A percentile compares a stretch with the other conserved stretches of the same genome.
These are phyloP conservation scores for Pseudogymnoascus sp. DNA, from an alignment of 2,329 filamentous ascomycete species.

Conservation along the genomic window DNA sequence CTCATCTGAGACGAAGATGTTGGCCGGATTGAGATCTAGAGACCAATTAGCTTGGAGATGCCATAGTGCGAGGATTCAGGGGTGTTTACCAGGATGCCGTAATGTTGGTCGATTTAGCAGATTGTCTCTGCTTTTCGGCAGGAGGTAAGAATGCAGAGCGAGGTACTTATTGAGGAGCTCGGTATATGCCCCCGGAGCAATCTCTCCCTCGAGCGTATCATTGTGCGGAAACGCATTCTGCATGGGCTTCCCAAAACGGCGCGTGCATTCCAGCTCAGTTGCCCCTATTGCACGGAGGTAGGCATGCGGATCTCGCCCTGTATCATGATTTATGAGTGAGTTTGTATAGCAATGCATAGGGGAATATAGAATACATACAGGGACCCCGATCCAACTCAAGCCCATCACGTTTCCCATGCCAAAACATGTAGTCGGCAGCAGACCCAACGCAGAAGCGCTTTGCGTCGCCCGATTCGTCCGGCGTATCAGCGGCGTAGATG, in stretches of 20 bases:
- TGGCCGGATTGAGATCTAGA: constrained; percentile 19
- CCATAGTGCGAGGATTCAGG: background rate
- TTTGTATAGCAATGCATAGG: background rate
- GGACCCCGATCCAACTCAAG: background rate
- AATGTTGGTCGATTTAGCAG: constrained; percentile 11
- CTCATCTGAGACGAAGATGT: constrained; percentile 26
- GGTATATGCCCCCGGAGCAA: background rate
- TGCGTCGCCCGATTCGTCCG: background rate
- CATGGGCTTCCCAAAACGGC: background rate
- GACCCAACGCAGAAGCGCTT: background rate
- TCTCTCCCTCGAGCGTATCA: background rate
- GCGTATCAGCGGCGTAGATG: background rate
- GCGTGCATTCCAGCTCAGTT: background rate
- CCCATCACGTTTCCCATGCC: background rate
- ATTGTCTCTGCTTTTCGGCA: background rate
- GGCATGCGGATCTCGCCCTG: background rate
- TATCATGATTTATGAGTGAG: background rate
- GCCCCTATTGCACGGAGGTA: background rate
- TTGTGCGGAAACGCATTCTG: background rate
- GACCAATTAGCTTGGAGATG: background rate
- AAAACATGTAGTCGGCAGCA: background rate
- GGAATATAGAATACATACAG: background rate
- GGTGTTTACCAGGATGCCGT: constrained; percentile 9
- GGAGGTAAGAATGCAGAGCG: background rate
- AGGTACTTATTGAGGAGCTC: background rate